These are phyloP conservation scores for Margaritispora aquatica DNA, from an alignment of 495 filamentous ascomycete genomes.

Conservation along the genomic window DNA sequence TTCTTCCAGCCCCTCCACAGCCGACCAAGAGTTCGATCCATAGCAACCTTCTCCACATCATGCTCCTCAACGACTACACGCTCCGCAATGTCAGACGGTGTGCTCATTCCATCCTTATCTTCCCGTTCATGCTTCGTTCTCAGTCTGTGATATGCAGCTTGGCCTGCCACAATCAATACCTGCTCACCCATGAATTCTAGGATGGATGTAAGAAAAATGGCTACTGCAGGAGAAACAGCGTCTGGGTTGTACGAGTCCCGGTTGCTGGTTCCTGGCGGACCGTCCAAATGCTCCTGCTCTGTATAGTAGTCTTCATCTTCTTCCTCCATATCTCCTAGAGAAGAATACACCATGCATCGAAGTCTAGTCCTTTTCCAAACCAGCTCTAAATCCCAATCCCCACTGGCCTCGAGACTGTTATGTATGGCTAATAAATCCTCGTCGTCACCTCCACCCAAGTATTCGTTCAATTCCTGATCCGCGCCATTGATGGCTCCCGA, in stretches of 20 bases:
- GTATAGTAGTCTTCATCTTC: constrained; percentile 89
- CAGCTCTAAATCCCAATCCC: constrained; percentile 76
- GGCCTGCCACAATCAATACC: constrained; percentile 76
- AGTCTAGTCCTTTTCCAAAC: constrained; percentile 90
- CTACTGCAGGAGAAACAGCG: constrained; percentile 82
- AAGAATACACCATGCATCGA: constrained; percentile 96
- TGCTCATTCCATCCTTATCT: constrained; percentile 38
- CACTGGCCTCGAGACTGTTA: constrained; percentile 41
- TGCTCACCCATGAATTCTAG: constrained; percentile 94
- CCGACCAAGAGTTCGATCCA: constrained; percentile 79
- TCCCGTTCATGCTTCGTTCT: constrained; percentile 43
- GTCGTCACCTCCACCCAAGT: constrained; percentile 71
- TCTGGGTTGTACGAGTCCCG: constrained; percentile 48
- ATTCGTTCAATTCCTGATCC: constrained; percentile 85
- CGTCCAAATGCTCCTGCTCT: constrained; percentile 59
- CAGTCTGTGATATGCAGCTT: constrained; percentile 75
- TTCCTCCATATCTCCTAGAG: constrained; percentile 93
- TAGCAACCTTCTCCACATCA: constrained; percentile 88
- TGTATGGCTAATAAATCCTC: constrained; percentile 55
- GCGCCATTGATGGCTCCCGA: constrained; percentile 81
- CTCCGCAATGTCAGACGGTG: constrained; percentile 40
- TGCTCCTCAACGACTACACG: constrained; percentile 77
- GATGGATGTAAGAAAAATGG: constrained; percentile 92
- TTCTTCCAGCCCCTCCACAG: constrained; percentile 97
- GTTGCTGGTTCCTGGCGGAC: constrained; percentile 30